Evolutionary conservation across 345 rosid genomes (phyloP).

Genomic region (Sonneratia caseolaris): DNA sequence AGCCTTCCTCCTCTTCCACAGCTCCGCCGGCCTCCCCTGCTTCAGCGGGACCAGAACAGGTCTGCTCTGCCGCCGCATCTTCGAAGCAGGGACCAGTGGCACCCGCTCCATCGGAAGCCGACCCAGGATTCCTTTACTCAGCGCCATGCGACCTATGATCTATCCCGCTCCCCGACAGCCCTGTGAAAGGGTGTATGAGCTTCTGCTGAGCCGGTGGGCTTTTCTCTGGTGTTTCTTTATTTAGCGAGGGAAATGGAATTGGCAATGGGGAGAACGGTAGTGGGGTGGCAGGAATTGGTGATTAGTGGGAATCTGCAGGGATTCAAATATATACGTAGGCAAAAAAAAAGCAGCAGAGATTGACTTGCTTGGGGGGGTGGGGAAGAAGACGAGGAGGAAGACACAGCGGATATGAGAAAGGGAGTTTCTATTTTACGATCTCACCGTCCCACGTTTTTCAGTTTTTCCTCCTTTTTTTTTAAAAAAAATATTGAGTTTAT

Average conservation of each 20-base stretch:
- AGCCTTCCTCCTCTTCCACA: background rate
- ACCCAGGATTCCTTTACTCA: slow-evolving; percentile 55
- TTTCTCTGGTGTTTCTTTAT: background rate
- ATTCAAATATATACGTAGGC: background rate
- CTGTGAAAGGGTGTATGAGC: background rate
- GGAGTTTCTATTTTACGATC: too few species aligned
- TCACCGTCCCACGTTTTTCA: too few species aligned
- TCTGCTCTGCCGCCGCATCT: slow-evolving; percentile 4
- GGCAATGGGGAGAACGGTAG: background rate
- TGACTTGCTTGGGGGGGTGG: too few species aligned
- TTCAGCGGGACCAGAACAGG: slow-evolving; percentile 6
- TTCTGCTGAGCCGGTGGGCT: background rate
- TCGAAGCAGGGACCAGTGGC: slow-evolving; percentile 24
- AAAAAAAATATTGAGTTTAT: too few species aligned
- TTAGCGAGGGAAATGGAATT: background rate
- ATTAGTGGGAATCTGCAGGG: background rate
- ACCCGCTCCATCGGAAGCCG: slow-evolving; percentile 34
- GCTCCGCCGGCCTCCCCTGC: slow-evolving; percentile 12
- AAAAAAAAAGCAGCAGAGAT: too few species aligned
- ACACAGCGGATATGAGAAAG: too few species aligned
- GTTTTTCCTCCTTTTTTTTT: too few species aligned
- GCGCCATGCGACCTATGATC: slow-evolving; percentile 35
- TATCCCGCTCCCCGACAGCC: background rate
- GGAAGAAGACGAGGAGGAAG: too few species aligned
- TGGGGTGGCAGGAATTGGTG: background rate